These are phyloP conservation scores for Lupinus albus DNA, from an alignment of 306 rosid species.

Conservation along the genomic window DNA sequence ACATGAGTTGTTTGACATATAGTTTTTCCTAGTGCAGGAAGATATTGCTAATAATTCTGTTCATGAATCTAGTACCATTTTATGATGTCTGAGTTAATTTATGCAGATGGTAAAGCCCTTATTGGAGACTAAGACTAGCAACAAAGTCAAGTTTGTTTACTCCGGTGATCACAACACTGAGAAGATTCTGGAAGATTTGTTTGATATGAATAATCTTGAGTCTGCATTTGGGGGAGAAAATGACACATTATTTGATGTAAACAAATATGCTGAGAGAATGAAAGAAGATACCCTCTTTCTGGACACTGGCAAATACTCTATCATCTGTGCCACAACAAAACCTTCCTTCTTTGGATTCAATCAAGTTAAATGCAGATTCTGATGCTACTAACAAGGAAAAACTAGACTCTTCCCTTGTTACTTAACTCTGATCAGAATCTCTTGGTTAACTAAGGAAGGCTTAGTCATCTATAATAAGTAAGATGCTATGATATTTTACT, in stretches of 20 bases:
- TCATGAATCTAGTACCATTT: conserved; percentile 21
- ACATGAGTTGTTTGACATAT: conserved; percentile 24
- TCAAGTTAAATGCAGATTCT: conserved; percentile 46
- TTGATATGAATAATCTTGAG: conserved; percentile 72
- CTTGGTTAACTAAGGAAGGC: conserved; percentile 12
- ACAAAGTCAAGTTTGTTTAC: conserved; percentile 75
- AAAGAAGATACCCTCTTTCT: conserved; percentile 50
- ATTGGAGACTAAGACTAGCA: conserved; percentile 62
- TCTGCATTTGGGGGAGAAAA: conserved; percentile 85
- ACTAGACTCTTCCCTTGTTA: conserved; percentile 37
- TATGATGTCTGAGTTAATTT: conserved; percentile 31
- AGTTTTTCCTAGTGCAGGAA: conserved; percentile 53
- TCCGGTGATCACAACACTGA: conserved; percentile 54
- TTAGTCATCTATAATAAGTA: conserved; percentile 32
- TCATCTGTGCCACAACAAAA: conserved; percentile 40
- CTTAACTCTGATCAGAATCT: conserved; percentile 12
- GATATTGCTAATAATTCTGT: conserved; percentile 52
- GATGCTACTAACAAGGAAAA: conserved; percentile 54
- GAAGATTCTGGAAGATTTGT: conserved; percentile 79
- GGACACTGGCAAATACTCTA: conserved; percentile 51
- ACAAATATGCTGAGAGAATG: conserved; percentile 75
- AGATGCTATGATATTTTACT: conserved; percentile 11
- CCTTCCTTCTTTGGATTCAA: conserved; percentile 47
- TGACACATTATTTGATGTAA: conserved; percentile 52
- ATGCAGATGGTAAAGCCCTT: conserved; percentile 80